Conservation (phyloP, 1,139 yeast genomes). For the Taphrina pruni region DNA sequence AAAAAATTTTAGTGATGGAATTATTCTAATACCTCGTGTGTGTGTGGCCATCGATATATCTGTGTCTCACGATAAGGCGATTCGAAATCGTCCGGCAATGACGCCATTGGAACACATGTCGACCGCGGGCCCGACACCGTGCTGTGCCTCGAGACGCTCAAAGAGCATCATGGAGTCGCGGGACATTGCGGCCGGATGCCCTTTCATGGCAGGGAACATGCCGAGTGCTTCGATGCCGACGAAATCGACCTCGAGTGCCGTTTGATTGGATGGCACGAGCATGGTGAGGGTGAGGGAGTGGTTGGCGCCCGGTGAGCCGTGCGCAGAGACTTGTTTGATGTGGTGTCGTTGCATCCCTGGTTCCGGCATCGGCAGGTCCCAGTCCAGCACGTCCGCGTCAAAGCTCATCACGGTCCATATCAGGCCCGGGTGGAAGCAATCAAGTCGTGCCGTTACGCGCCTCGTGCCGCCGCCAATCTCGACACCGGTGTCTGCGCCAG, state of each 20-base stretch:
- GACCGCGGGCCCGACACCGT: conserved; percentile 24
- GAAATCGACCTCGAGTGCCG: conserved; percentile 26
- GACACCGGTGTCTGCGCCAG: too few species aligned
- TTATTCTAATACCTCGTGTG: too few species aligned
- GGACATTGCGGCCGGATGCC: conserved; percentile 18
- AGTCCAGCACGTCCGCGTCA: conserved; percentile 40
- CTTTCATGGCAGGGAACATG: conserved; percentile 38
- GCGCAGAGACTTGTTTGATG: conserved; percentile 39
- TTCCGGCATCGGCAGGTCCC: conserved; percentile 38
- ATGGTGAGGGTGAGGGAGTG: conserved; percentile 26
- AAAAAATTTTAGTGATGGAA: too few species aligned
- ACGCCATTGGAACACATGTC: conserved; percentile 29
- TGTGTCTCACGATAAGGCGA: not conserved
- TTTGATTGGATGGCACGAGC: conserved; percentile 1
- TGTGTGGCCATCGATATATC: not conserved
- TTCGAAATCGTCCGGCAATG: conserved; percentile 18
- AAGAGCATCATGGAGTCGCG: conserved; percentile 24
- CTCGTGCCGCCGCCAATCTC: not conserved
- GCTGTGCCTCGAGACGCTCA: conserved; percentile 8
- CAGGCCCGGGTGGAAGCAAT: conserved; percentile 38
- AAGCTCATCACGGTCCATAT: conserved; percentile 42
- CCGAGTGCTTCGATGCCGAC: conserved; percentile 32
- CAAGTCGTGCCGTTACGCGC: conserved; percentile 14
- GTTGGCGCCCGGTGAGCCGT: conserved; percentile 7
- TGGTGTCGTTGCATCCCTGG: conserved; percentile 38